A percentile compares a stretch with the other conserved stretches of the same genome.
Conservation (phyloP, 1,139 yeast genomes). For the Lodderomyces metapsilosis region DNA sequence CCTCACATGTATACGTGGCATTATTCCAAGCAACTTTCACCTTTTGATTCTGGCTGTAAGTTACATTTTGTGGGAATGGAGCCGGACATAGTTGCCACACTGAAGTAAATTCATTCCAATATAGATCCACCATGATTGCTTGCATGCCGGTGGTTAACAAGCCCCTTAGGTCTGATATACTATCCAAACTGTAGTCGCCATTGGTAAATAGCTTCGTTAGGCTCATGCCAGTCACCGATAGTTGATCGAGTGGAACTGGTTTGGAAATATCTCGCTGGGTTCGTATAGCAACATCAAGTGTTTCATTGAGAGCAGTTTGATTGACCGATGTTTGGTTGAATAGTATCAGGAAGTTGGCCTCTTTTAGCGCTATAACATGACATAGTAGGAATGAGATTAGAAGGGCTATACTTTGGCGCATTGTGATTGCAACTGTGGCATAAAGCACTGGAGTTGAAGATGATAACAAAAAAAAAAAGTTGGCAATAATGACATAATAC, state of each 20-base stretch:
- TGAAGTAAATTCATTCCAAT: constrained; percentile 53
- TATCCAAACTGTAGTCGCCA: constrained; percentile 47
- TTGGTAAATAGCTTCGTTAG: constrained; percentile 48
- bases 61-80: constrained; percentile 32
- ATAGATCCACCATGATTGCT: constrained; percentile 58
- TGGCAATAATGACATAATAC: too few species aligned
- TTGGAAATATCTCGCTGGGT: constrained; percentile 69
- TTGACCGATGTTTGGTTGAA: neutral
- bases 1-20: constrained; percentile 36
- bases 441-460: too few species aligned
- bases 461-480: neutral
- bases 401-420: neutral
- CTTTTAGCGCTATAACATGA: neutral
- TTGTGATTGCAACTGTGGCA: neutral
- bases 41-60: constrained; percentile 15
- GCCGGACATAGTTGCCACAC: constrained; percentile 76
- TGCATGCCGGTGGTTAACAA: constrained; percentile 54
- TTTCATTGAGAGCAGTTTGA: constrained; percentile 10
- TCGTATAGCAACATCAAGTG: constrained; percentile 39
- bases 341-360: neutral
- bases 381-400: neutral
- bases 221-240: constrained; percentile 58
- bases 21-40: constrained; percentile 29
- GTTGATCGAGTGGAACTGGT: constrained; percentile 56
- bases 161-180: constrained; percentile 36